Evolutionary conservation across 2,329 filamentous ascomycete genomes (phyloP).

Genomic region (Aspergillus sclerotialis): DNA sequence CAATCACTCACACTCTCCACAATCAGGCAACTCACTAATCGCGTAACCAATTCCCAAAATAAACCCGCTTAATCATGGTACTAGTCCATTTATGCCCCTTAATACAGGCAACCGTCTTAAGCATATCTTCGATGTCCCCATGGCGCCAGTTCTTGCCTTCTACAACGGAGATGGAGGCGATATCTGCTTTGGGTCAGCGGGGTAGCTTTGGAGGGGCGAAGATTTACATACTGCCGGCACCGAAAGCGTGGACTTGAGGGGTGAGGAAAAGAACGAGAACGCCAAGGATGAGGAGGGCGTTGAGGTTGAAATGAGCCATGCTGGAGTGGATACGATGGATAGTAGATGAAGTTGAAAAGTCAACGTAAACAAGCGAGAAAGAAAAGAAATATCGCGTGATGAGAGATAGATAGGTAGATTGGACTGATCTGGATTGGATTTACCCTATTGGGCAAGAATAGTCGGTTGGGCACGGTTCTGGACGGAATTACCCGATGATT

Average conservation of each 20-base stretch:
- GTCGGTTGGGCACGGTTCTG: no score
- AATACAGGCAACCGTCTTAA: slow-evolving; percentile 69
- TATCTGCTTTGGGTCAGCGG: slow-evolving; percentile 26
- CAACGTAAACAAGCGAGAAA: no score
- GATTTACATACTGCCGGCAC: slow-evolving; percentile 35
- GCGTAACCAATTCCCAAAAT: slow-evolving; percentile 81
- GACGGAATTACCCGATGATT: no score
- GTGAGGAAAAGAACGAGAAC: slow-evolving; percentile 32
- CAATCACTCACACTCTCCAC: no score
- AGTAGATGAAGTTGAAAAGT: background rate
- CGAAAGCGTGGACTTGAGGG: slow-evolving; percentile 36
- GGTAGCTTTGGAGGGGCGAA: background rate
- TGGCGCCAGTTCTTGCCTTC: slow-evolving; percentile 48
- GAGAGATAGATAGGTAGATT: no score
- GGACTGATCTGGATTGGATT: no score
- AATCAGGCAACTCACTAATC: slow-evolving; percentile 52
- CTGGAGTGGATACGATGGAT: background rate
- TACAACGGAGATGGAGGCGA: slow-evolving; percentile 43
- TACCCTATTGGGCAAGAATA: no score
- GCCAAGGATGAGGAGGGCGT: slow-evolving; percentile 27
- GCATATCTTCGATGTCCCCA: slow-evolving; percentile 71
- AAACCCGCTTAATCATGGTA: slow-evolving; percentile 68
- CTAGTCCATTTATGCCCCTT: slow-evolving; percentile 79
- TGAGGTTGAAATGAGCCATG: slow-evolving; percentile 17
- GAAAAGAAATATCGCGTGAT: no score